Evolutionary conservation across 345 rosid genomes (phyloP).

Genomic region (Eutrema japonicum): DNA sequence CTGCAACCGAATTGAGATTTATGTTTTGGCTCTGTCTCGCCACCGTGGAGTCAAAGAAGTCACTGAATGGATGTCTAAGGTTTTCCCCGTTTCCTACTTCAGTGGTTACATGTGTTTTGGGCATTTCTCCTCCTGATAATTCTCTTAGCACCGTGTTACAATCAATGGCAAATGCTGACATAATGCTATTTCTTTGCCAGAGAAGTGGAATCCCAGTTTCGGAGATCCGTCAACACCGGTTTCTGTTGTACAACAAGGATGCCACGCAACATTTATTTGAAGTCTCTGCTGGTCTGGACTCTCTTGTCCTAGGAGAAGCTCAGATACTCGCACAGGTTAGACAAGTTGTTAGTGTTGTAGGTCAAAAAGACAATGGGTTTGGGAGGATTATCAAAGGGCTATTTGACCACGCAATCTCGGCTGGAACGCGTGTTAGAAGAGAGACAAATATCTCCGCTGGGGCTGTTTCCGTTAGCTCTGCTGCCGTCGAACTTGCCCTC

Average conservation of each 20-base stretch:
- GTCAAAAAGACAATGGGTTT: conserved; percentile 73
- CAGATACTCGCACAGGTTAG: conserved; percentile 85
- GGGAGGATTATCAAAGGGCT: conserved; percentile 71
- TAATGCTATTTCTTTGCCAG: conserved; percentile 46
- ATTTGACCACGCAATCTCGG: conserved; percentile 73
- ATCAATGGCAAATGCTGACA: conserved; percentile 3
- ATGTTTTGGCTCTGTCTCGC: conserved; percentile 69
- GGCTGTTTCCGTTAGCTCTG: conserved; percentile 82
- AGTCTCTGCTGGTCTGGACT: conserved; percentile 96
- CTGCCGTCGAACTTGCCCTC: conserved; percentile 74
- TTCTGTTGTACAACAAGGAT: conserved; percentile 79
- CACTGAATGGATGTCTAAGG: conserved; percentile 92
- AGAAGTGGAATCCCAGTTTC: conserved; percentile 75
- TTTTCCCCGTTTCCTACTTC: conserved; percentile 29
- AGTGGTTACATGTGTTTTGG: neutral
- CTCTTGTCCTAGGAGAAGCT: conserved; percentile 80
- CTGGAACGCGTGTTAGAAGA: conserved; percentile 70
- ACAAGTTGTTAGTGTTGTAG: conserved; percentile 60
- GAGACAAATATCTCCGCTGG: conserved; percentile 79
- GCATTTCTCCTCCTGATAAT: neutral
- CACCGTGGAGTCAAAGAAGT: conserved; percentile 87
- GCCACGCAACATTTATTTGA: conserved; percentile 88
- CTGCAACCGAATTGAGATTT: conserved; percentile 61
- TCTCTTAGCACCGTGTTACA: neutral
- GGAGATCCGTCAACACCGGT: conserved; percentile 70